Evolutionary conservation across 257 asterid genomes (phyloP).

Genomic region (Verbascum thapsus): DNA sequence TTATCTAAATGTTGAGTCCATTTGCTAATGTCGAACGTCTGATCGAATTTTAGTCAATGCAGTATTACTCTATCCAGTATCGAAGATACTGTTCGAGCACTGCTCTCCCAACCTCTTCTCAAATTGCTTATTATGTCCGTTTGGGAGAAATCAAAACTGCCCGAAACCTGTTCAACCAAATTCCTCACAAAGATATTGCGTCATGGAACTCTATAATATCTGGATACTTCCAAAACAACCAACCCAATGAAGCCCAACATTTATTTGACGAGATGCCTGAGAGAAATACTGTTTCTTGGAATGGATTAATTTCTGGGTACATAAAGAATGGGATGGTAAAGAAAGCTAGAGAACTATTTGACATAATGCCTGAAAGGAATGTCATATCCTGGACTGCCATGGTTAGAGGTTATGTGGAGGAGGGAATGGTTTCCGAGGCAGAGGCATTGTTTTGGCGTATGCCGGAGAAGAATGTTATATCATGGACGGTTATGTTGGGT

Average conservation of each 20-base stretch:
- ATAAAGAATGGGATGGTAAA: constrained; percentile 59
- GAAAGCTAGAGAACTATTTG: constrained; percentile 64
- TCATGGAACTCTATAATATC: constrained; percentile 74
- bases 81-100: constrained; percentile 39
- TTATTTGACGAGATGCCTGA: constrained; percentile 67
- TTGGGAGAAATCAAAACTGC: constrained; percentile 63
- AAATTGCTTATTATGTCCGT: constrained; percentile 52
- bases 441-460: constrained; percentile 65
- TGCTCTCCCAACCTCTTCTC: constrained; percentile 42
- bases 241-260: constrained; percentile 50
- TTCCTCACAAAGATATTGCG: constrained; percentile 47
- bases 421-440: constrained; percentile 57
- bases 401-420: constrained; percentile 67
- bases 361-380: constrained; percentile 65
- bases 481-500: constrained; percentile 80
- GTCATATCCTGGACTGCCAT: constrained; percentile 71
- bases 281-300: constrained; percentile 76
- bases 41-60: constrained; percentile 21
- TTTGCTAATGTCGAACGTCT: constrained; percentile 19
- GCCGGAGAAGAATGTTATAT: constrained; percentile 74
- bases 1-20: background rate
- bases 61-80: constrained; percentile 26
- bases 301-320: constrained; percentile 74
- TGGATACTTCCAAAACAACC: constrained; percentile 55
- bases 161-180: constrained; percentile 52